These are phyloP conservation scores for Parathielavia appendiculata DNA, from an alignment of 495 filamentous ascomycete genomes.

Conservation along the genomic window DNA sequence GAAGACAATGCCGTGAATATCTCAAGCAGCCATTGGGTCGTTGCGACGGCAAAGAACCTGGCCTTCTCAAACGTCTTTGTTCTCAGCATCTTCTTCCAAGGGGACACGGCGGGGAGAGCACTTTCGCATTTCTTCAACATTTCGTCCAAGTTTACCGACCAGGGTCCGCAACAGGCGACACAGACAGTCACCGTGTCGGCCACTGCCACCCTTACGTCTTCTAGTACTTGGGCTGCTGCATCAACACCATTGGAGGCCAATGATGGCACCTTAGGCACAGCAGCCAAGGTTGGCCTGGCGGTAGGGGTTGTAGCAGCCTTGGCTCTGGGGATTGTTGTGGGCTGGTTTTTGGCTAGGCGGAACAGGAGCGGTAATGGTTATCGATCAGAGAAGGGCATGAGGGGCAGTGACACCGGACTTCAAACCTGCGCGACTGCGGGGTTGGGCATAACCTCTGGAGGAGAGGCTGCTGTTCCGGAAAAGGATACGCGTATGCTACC, in stretches of 20 bases:
- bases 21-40: background rate
- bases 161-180: no score
- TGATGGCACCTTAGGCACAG: background rate
- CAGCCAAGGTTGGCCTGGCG: background rate
- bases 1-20: background rate
- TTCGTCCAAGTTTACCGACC: background rate
- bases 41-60: background rate
- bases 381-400: no score
- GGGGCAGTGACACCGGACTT: no score
- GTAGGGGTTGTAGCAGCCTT: background rate
- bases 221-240: background rate
- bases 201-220: no score
- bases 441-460: no score
- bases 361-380: no score
- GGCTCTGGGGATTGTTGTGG: background rate
- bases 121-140: background rate
- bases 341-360: background rate
- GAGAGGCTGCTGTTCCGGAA: no score
- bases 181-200: background rate
- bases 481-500: no score
- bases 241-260: no score
- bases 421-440: no score
- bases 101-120: background rate
- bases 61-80: background rate
- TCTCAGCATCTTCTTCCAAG: background rate